These are phyloP conservation scores for Rosa persica DNA, from an alignment of 306 rosid species.

Conservation along the genomic window DNA sequence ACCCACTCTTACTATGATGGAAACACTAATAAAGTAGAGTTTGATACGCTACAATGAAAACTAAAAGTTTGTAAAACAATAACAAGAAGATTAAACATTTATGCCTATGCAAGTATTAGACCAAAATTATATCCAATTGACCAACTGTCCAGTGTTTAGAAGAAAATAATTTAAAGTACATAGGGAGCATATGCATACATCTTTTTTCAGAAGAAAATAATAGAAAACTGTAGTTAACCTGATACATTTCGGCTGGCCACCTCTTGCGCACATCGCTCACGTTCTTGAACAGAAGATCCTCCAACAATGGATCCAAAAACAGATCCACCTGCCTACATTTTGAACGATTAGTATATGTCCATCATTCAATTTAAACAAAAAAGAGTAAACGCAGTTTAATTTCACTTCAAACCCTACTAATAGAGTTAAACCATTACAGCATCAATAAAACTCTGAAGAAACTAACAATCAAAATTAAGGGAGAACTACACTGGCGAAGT, in stretches of 20 bases:
- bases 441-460: background rate
- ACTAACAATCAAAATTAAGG: background rate
- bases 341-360: slow-evolving; percentile 21
- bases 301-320: slow-evolving; percentile 93
- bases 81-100: background rate
- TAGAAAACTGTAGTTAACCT: slow-evolving; percentile 44
- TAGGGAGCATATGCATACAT: background rate
- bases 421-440: background rate
- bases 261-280: slow-evolving; percentile 79
- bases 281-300: slow-evolving; percentile 70
- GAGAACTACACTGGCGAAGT: background rate
- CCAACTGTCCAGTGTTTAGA: background rate
- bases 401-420: slow-evolving; percentile 5
- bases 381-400: background rate
- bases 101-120: background rate
- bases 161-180: background rate
- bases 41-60: background rate
- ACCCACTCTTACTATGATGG: background rate
- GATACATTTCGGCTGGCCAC: slow-evolving; percentile 72
- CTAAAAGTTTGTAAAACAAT: too few species aligned
- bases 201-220: background rate
- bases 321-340: slow-evolving; percentile 65
- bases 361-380: background rate
- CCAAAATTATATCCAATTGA: background rate
- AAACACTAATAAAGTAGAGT: background rate